Conservation (phyloP, 805 yeast genomes). For the Clavispora vitiphila region DNA sequence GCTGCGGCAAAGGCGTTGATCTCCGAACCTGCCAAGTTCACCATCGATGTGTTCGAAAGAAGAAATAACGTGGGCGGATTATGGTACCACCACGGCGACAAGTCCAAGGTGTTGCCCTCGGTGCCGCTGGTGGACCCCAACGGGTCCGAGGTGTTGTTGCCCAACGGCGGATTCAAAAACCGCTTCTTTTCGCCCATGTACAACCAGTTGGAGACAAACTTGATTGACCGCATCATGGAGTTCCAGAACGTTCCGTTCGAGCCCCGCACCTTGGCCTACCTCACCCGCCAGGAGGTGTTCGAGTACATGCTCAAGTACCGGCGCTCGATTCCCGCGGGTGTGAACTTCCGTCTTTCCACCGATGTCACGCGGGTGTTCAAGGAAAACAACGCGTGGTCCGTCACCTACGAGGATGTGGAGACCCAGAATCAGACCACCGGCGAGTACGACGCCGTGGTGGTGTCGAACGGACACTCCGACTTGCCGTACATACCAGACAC, state of each 20-base stretch:
- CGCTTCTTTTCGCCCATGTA: slow-evolving; percentile 21
- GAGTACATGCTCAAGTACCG: slow-evolving; percentile 57
- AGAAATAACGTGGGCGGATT: slow-evolving; percentile 67
- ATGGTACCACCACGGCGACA: slow-evolving; percentile 54
- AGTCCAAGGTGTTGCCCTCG: slow-evolving; percentile 12
- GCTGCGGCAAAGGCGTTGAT: slow-evolving; percentile 61
- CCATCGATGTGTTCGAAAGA: slow-evolving; percentile 56
- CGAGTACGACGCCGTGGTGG: slow-evolving; percentile 33
- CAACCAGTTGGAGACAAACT: slow-evolving; percentile 19
- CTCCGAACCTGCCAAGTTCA: slow-evolving; percentile 42
- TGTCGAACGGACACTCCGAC: slow-evolving; percentile 37
- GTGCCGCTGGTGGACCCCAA: slow-evolving; percentile 20
- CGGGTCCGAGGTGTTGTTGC: slow-evolving; percentile 9
- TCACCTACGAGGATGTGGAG: slow-evolving; percentile 4
- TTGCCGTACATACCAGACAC: slow-evolving; percentile 32
- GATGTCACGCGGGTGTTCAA: slow-evolving; percentile 41
- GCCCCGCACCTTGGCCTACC: slow-evolving; percentile 45
- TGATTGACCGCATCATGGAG: slow-evolving; percentile 50
- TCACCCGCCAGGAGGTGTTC: slow-evolving; percentile 56
- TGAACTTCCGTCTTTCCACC: slow-evolving; percentile 40
- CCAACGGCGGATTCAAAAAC: slow-evolving; percentile 5
- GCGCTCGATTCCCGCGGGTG: slow-evolving; percentile 25
- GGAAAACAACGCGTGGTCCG: slow-evolving; percentile 6
- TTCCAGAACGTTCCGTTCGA: slow-evolving; percentile 51
- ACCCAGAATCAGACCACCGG: slow-evolving; percentile 12